Conservation (phyloP, 441 rosid genomes). For the Theobroma grandiflorum region DNA sequence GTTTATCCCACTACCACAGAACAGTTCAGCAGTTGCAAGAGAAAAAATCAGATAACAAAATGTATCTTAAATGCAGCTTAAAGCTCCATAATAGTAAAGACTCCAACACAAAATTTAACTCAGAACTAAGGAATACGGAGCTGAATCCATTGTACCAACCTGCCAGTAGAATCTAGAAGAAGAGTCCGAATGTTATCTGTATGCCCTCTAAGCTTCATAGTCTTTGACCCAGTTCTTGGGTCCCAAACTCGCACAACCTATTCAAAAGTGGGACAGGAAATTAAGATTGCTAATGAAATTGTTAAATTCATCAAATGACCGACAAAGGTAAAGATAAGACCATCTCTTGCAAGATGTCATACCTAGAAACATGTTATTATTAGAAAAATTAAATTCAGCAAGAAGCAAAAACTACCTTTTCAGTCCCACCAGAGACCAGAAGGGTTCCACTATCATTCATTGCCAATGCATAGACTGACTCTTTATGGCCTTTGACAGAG, state of each 20-base stretch:
- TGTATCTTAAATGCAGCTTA: background rate
- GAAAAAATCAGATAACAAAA: slow-evolving; percentile 10
- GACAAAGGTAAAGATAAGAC: background rate
- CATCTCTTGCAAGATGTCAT: background rate
- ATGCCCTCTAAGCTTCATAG: slow-evolving; percentile 96
- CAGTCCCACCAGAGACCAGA: slow-evolving; percentile 99
- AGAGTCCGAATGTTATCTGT: slow-evolving; percentile 95
- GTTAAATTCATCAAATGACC: background rate
- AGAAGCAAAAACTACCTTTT: slow-evolving; percentile 67
- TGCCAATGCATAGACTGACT: slow-evolving; percentile 98
- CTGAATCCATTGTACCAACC: slow-evolving; percentile 51
- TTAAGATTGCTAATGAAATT: background rate
- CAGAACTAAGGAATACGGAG: slow-evolving; percentile 6
- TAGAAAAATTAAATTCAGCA: background rate
- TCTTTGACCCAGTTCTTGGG: slow-evolving; percentile 95
- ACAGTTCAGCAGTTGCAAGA: slow-evolving; percentile 15
- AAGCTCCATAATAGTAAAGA: slow-evolving; percentile 14
- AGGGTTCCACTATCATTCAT: slow-evolving; percentile 88
- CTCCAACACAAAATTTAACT: background rate
- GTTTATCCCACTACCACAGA: slow-evolving; percentile 14
- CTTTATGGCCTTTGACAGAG: slow-evolving; percentile 96
- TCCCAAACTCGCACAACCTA: slow-evolving; percentile 99
- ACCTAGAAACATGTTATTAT: background rate
- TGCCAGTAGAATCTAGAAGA: slow-evolving; percentile 94
- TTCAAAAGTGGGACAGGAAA: slow-evolving; percentile 33